These are phyloP conservation scores for Fallopia convolvulus DNA, from an alignment of 148 eudicot genomes.

Conservation along the genomic window DNA sequence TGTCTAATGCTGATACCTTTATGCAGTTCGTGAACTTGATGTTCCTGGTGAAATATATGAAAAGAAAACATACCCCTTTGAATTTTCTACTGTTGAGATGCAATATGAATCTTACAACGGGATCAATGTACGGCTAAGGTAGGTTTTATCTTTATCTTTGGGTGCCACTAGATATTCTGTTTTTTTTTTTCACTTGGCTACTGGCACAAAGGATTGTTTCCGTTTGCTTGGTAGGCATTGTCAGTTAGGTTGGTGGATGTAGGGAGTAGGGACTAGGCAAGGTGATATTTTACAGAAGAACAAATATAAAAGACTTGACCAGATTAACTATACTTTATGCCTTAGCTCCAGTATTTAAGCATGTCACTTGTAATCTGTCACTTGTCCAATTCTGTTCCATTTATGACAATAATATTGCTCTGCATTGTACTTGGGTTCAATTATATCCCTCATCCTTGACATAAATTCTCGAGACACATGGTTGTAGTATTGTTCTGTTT, in stretches of 20 bases:
- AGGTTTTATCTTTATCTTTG: constrained; percentile 15
- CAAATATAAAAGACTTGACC: background rate
- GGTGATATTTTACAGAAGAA: background rate
- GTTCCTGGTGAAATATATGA: constrained; percentile 96
- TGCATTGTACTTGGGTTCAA: background rate
- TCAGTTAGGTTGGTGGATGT: background rate
- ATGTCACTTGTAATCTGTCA: background rate
- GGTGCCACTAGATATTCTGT: background rate
- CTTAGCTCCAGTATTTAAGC: constrained; percentile 1
- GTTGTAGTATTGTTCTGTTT: background rate
- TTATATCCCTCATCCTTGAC: background rate
- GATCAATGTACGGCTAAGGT: constrained; percentile 89
- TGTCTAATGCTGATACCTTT: constrained; percentile 8
- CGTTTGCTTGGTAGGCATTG: background rate
- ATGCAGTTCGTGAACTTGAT: constrained; percentile 92
- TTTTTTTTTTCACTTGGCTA: background rate
- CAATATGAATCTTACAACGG: constrained; percentile 93
- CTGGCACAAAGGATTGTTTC: background rate
- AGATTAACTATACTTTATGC: background rate
- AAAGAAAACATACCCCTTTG: constrained; percentile 80
- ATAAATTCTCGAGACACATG: background rate
- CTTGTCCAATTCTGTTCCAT: background rate
- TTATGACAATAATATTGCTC: background rate
- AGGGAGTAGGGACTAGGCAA: background rate
- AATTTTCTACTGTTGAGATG: constrained; percentile 98